Base-by-base conservation (phyloP, 192 early-diverging fungal genomes). In the Coemansia sp. region DNA sequence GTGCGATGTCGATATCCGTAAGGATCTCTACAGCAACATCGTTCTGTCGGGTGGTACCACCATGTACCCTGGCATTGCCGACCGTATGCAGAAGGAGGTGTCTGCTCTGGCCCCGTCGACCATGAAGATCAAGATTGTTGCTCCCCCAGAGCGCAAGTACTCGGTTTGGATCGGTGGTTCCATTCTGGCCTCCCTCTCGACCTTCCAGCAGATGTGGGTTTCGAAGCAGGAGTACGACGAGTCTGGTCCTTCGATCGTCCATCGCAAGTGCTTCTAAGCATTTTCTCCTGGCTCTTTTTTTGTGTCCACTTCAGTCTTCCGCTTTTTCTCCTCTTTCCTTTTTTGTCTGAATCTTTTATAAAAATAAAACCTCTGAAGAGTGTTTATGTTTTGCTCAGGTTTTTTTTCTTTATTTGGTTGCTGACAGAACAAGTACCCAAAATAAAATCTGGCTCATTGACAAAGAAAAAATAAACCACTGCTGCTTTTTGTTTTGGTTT, bases 151-250 rank as follows among this genome's bases (percentile, higher is more conserved):
- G 84, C 89, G 96, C 81, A 98, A 96, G 86, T 97, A 96, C 92
- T 97, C 96, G 64, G 96, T 93, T 85, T 98, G 96, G 95, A 96
- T 98, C 75, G 96, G 96, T 87, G 96, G 96, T 58, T 96, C 95
- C 64, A 96, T 98, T 63, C 85, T 98, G 38, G 94, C 96, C 57
- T 96, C 96, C 34, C 90, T 96, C 62, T 95, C 95, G 50, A 96
- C 95, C 76, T 98, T 98, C 94, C 95, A 97, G 83, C 91, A 95
- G 82, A 93, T 96, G 95, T 98, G 95, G 95, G 92, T 96, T 83
- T 93, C 94, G 58, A 96, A 95, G 90, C 90, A 92, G 87, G 96
- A 98, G 86, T 96, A 97, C 87, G 94, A 96, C 86, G 96, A 98
- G 86, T 90, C 89, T 64, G 96, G 96, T 74, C 94, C 96, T 32